Evolutionary conservation across 106 monocot species (phyloP), one percentile per base, ranked within the genome.

Genomic region (Platanthera zijinensis): DNA sequence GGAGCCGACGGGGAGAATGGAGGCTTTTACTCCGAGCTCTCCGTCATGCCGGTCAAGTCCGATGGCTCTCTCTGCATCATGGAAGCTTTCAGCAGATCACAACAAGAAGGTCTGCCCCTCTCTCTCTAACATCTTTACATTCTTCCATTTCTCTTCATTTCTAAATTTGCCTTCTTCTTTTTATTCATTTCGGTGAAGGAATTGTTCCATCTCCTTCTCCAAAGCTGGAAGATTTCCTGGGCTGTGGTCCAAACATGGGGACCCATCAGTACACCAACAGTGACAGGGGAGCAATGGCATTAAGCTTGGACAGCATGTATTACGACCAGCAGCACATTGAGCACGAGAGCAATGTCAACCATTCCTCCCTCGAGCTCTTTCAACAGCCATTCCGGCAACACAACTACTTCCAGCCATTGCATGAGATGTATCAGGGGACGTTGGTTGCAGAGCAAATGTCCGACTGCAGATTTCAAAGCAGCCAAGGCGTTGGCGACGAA

Each of bases 11-110:
- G 80, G 21, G 86, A 84, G 1, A 82, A 87, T 69, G 84, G 78
- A 10, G 78, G 63, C 0, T 82, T 86, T 69, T 92, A 86, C 71
- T 80, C 92, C 14, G 87, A 89, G 46, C 48, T 92, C 30, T 51
- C 91, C 63, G 81, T 83, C 71, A 89, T 95, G 91, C 97, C 97
- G 8, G 79, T 99, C 63, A 99, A 91, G 74, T 99, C 97, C 74
- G 94, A 99, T 84, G 97, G 97, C 13, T 91, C 97, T 76, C 94
- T 97, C 48, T 97, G 97, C 85, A 76, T 90, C 83, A 94, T 94
- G 97, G 97, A 97, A 90, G 88, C 90, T 10, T 81, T 90, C 81
- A 81, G 21, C 48, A 84, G 84, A 78, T 86, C 92, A 53, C 84
- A 81, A 25, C 87, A 88, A 52, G 28, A 86, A 81, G 84, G 86